Percentiles rank a stretch among this genome's conserved stretches.
phyloP scores from a whole-genome alignment of 495 filamentous ascomycete species.

The Daldinia loculata region DNA sequence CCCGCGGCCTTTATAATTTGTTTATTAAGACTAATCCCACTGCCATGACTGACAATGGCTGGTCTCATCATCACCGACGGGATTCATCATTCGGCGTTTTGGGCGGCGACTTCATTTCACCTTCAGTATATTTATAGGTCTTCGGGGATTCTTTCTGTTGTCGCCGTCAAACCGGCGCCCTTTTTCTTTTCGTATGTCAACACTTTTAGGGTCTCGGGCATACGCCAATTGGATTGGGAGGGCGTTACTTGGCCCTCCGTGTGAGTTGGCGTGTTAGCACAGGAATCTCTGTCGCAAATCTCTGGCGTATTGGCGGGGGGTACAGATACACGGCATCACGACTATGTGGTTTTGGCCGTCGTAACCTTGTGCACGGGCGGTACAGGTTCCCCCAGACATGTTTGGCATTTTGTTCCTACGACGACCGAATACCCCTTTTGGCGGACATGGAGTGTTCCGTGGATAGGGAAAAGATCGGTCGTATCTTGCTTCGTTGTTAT shows the following conservation, averaged over 20 bases:
- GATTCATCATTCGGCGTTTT: slow-evolving; percentile 43
- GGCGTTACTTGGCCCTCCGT: slow-evolving; percentile 25
- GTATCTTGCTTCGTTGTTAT: slow-evolving; percentile 9
- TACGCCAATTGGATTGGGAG: slow-evolving; percentile 19
- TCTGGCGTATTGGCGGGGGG: slow-evolving; percentile 36
- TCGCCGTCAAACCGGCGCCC: slow-evolving; percentile 20
- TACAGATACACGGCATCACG: slow-evolving; percentile 29
- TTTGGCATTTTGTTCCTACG: slow-evolving; percentile 18
- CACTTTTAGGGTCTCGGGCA: slow-evolving; percentile 16
- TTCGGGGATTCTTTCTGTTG: slow-evolving; percentile 25
- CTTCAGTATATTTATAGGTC: slow-evolving; percentile 29
- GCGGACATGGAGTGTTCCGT: slow-evolving; percentile 27
- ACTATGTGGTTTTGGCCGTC: slow-evolving; percentile 13
- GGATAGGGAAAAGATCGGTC: slow-evolving; percentile 28
- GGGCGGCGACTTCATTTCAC: slow-evolving; percentile 23
- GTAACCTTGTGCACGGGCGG: slow-evolving; percentile 24
- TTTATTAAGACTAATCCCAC: slow-evolving; percentile 24
- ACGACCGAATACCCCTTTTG: slow-evolving; percentile 27
- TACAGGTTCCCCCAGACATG: slow-evolving; percentile 28
- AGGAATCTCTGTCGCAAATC: slow-evolving; percentile 8
- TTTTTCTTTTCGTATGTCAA: slow-evolving; percentile 16
- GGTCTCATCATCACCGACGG: slow-evolving; percentile 15
- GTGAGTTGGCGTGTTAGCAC: slow-evolving; percentile 37
- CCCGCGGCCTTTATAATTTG: slow-evolving; percentile 46
- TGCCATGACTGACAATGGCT: slow-evolving; percentile 12